phyloP scores from a whole-genome alignment of 768 basidiomycete genomes.

The Pisolithus orientalis region DNA sequence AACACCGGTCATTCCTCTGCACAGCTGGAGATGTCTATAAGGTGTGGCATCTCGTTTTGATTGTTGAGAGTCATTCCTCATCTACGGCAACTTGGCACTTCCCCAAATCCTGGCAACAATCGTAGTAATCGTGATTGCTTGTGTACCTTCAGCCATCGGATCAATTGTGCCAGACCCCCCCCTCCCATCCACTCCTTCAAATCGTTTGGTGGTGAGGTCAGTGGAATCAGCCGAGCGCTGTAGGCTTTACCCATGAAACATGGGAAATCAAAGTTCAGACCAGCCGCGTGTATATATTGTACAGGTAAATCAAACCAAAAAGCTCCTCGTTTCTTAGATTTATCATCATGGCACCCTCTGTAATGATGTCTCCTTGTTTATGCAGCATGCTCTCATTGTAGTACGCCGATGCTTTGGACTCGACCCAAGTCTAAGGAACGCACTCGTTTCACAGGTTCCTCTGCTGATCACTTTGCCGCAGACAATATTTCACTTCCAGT shows the following conservation, averaged over 20 bases:
- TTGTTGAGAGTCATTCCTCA: constrained; percentile 25
- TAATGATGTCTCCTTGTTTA: constrained; percentile 75
- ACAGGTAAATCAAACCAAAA: background rate
- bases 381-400: constrained; percentile 76
- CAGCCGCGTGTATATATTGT: constrained; percentile 29
- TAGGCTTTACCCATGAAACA: constrained; percentile 19
- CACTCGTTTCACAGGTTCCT: background rate
- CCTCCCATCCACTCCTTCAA: background rate
- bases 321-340: constrained; percentile 41
- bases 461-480: constrained; percentile 21
- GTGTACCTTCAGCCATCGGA: constrained; percentile 69
- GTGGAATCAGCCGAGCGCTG: constrained; percentile 13
- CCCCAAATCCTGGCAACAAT: constrained; percentile 91
- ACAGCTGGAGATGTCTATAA: no score
- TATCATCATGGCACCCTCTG: constrained; percentile 66
- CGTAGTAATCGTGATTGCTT: constrained; percentile 82
- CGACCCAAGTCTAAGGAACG: constrained; percentile 65
- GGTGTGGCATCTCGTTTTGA: no score
- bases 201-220: constrained; percentile 4
- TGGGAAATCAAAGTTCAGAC: constrained; percentile 30
- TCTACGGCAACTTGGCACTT: constrained; percentile 77
- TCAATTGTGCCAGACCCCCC: constrained; percentile 42
- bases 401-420: constrained; percentile 66
- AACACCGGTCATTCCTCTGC: no score
- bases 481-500: constrained; percentile 96